Evolutionary conservation across 208 protist species (phyloP), one percentile per base, ranked within the genome.

Genomic region (Acanthamoeba royreba): DNA sequence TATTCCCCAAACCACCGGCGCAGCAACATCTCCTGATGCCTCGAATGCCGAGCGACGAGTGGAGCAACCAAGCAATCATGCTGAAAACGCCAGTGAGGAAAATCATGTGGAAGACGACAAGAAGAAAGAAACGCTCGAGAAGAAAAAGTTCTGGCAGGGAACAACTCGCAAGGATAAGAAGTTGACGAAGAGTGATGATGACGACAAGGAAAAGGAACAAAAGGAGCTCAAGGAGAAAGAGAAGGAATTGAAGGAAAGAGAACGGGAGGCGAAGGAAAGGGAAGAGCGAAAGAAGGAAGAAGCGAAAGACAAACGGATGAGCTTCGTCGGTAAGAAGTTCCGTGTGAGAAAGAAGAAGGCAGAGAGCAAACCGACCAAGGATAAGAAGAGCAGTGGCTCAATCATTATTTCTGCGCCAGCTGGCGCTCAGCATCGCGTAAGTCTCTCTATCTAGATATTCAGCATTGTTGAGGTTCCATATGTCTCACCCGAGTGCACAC

Each of bases 291-390:
- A 35, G 46, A 88, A 88, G 81, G 81, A 88, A 47, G 81, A 88
- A 15, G 61, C 52, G 35, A 55, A 61, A 38, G 81, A 88, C 4
- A 88, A 88, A 38, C 49, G 52, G 81, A 63, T 88, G 52, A 63
- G 31, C 46, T 88, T 88, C 40, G 45, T 63, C 81, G 49, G 45
- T n/a, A 66, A 88, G 52, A 88, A 88, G n/a, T 88, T 88, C 52
- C 81, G 81, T 19, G 52, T 88, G 45, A 88, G 81, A 3, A 88
- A 88, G 52, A 88, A 88, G 81, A 88, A 88, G 81, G 46, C 81
- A 42, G 52, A 63, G 1, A 25, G 17, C 45, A 88, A 88, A 47
- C 81, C 69, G 1, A n/a, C 69, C 31, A 43, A 47, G 38, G 69
- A 81, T 42, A 81, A 81, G 52, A 88, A 88, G 81, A 42, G 46